These are phyloP conservation scores for Pleochaeta shiraiana DNA, from an alignment of 2,329 filamentous ascomycete genomes.

Conservation along the genomic window DNA sequence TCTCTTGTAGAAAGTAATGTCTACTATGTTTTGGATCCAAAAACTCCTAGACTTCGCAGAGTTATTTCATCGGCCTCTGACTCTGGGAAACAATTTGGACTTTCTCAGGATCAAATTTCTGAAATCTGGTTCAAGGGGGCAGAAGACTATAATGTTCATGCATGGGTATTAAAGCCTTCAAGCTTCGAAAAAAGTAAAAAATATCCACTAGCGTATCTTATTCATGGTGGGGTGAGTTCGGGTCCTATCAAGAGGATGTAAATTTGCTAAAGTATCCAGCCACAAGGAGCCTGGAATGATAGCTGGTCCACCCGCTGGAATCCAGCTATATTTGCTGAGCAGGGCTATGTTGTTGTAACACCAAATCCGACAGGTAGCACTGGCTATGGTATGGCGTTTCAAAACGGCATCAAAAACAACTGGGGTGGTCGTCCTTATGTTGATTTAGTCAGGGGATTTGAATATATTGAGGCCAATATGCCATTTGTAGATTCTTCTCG, in stretches of 20 bases:
- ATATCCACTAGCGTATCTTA: slow-evolving; percentile 58
- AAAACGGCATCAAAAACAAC: slow-evolving; percentile 53
- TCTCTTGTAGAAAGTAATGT: slow-evolving; percentile 52
- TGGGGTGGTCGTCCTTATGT: slow-evolving; percentile 77
- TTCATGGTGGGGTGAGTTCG: slow-evolving; percentile 42
- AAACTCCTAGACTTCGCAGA: slow-evolving; percentile 22
- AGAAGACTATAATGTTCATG: slow-evolving; percentile 36
- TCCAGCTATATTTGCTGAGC: slow-evolving; percentile 65
- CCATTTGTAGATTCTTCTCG: slow-evolving; percentile 44
- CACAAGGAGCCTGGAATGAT: slow-evolving; percentile 18
- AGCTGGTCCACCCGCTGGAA: slow-evolving; percentile 54
- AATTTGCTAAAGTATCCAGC: slow-evolving; percentile 7
- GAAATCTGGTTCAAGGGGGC: slow-evolving; percentile 51
- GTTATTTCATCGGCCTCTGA: slow-evolving; percentile 41
- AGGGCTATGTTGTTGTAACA: slow-evolving; percentile 63
- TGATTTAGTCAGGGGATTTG: slow-evolving; percentile 59
- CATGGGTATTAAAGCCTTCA: slow-evolving; percentile 42
- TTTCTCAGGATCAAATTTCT: slow-evolving; percentile 37
- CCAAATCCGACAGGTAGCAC: slow-evolving; percentile 73
- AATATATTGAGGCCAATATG: slow-evolving; percentile 45
- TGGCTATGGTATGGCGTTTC: slow-evolving; percentile 58
- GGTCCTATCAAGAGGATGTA: not conserved
- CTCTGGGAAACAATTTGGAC: slow-evolving; percentile 41
- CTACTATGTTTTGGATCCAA: slow-evolving; percentile 29
- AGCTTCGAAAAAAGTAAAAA: slow-evolving; percentile 45